Conservation (phyloP, 495 filamentous ascomycete species). For the Chaetomidium leptoderma region DNA sequence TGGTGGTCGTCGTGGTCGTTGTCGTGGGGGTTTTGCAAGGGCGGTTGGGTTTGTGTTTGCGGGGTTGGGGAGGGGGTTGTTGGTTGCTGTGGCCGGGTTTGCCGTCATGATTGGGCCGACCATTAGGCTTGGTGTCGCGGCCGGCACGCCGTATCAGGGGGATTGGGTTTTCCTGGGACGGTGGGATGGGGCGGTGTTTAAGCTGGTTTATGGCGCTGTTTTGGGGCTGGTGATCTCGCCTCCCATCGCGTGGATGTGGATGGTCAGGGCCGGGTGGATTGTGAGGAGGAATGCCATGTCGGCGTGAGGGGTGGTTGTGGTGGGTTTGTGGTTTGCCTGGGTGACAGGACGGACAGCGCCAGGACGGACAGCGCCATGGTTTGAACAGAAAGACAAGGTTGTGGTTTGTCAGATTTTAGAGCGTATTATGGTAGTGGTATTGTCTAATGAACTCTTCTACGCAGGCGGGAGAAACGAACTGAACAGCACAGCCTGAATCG, state of each 20-base stretch:
- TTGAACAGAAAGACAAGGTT: too few species aligned
- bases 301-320: background rate
- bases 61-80: slow-evolving; percentile 23
- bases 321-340: too few species aligned
- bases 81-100: slow-evolving; percentile 31
- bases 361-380: too few species aligned
- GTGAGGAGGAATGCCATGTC: background rate
- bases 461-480: slow-evolving; percentile 96
- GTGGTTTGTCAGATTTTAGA: too few species aligned
- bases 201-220: slow-evolving; percentile 38
- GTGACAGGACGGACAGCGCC: too few species aligned
- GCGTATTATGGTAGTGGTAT: background rate
- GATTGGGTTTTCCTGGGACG: slow-evolving; percentile 39
- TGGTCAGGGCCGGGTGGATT: slow-evolving; percentile 41
- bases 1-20: background rate
- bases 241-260: slow-evolving; percentile 38
- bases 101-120: slow-evolving; percentile 26
- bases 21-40: slow-evolving; percentile 19
- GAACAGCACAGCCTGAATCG: slow-evolving; percentile 77
- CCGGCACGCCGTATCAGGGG: slow-evolving; percentile 25
- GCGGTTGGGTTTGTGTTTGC: slow-evolving; percentile 16
- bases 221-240: slow-evolving; percentile 39
- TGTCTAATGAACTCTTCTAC: slow-evolving; percentile 30
- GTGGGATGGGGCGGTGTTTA: slow-evolving; percentile 45
- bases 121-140: slow-evolving; percentile 28